These are phyloP conservation scores for Ceriops tagal DNA, from an alignment of 345 rosid species.

Conservation along the genomic window DNA sequence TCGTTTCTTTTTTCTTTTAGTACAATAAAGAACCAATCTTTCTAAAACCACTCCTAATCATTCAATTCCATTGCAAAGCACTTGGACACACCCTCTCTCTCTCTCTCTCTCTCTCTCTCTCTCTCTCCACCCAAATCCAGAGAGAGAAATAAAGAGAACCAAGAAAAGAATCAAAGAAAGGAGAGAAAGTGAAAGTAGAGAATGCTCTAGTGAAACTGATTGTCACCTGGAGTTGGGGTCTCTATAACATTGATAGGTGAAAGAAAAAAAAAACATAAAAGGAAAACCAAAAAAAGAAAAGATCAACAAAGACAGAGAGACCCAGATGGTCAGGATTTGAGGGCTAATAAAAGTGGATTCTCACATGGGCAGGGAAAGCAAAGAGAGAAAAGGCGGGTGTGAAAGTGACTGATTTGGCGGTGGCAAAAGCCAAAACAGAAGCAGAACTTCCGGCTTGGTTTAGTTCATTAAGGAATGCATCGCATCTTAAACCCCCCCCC, in stretches of 20 bases:
- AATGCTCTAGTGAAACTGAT: background rate
- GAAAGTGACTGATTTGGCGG: slow-evolving; percentile 9
- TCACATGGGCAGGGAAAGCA: slow-evolving; percentile 30
- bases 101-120: background rate
- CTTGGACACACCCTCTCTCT: background rate
- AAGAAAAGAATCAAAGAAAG: slow-evolving; percentile 8
- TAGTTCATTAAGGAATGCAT: background rate
- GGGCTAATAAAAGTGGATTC: background rate
- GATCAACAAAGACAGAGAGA: background rate
- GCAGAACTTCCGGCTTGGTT: background rate
- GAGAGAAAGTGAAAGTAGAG: background rate
- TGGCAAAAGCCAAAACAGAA: too few species aligned
- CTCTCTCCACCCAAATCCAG: slow-evolving; percentile 9
- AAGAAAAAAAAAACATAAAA: background rate
- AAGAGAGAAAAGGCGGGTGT: slow-evolving; percentile 35
- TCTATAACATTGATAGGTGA: background rate
- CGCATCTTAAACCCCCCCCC: background rate
- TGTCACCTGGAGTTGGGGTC: background rate
- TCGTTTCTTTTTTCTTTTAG: background rate
- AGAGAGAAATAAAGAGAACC: background rate
- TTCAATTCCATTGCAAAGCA: slow-evolving; percentile 22
- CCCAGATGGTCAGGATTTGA: slow-evolving; percentile 7
- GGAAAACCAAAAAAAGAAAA: too few species aligned
- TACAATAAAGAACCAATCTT: background rate
- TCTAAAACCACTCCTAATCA: slow-evolving; percentile 6